phyloP scores from a whole-genome alignment of 2,329 filamentous ascomycete genomes.

The Aureobasidium mangrovei region DNA sequence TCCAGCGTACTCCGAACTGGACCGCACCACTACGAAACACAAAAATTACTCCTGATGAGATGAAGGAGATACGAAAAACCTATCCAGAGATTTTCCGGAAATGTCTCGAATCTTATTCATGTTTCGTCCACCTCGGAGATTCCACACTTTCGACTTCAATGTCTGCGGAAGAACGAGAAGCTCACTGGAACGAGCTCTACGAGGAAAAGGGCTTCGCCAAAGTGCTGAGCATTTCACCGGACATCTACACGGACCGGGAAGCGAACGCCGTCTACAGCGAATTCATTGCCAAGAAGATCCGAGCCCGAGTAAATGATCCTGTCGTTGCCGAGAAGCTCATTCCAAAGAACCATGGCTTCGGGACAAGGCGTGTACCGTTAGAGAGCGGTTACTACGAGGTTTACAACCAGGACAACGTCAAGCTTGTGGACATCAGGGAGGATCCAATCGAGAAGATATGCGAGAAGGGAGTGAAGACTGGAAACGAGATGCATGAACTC shows the following conservation, averaged over 20 bases:
- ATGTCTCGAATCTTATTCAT: constrained; percentile 20
- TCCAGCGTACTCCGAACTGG: constrained; percentile 28
- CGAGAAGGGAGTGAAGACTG: constrained; percentile 31
- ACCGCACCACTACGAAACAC: constrained; percentile 22
- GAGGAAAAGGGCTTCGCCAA: constrained; percentile 33
- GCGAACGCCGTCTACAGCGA: constrained; percentile 27
- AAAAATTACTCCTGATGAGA: constrained; percentile 16
- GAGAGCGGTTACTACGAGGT: constrained; percentile 45
- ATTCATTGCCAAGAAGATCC: constrained; percentile 31
- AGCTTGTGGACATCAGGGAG: constrained; percentile 38
- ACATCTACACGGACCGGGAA: constrained; percentile 23
- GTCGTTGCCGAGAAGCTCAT: constrained; percentile 44
- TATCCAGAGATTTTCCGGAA: constrained; percentile 23
- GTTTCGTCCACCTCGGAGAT: constrained; percentile 30
- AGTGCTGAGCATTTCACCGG: constrained; percentile 26
- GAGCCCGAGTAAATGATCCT: constrained; percentile 32
- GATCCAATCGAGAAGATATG: constrained; percentile 36
- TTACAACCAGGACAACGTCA: constrained; percentile 38
- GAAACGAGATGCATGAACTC: constrained; percentile 31
- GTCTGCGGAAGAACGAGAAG: constrained; percentile 23
- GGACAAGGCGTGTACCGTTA: constrained; percentile 25
- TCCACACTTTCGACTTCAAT: constrained; percentile 18
- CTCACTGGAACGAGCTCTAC: constrained; percentile 28
- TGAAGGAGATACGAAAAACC: constrained; percentile 4
- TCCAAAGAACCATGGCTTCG: constrained; percentile 41